phyloP scores from a whole-genome alignment of 202 grass and related monocot genomes.

The Hordeum pubiflorum region DNA sequence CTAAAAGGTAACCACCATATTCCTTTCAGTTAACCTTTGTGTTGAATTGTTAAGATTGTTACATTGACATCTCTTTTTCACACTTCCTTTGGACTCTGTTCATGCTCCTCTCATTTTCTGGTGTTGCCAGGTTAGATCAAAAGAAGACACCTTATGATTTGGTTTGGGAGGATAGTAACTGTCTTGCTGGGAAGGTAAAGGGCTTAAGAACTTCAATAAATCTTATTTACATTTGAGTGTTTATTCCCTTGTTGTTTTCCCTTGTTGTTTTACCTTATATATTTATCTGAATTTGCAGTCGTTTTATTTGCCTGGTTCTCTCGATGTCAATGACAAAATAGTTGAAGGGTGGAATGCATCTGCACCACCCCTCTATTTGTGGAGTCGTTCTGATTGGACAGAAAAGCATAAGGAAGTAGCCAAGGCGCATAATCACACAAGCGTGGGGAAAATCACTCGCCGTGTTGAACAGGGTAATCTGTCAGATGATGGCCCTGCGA shows the following conservation, averaged over 20 bases:
- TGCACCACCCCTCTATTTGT: slow-evolving; percentile 68
- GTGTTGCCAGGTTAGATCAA: slow-evolving; percentile 55
- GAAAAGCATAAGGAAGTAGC: slow-evolving; percentile 54
- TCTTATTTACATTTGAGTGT: neutral
- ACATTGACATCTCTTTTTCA: neutral
- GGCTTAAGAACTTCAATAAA: neutral
- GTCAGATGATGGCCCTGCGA: neutral
- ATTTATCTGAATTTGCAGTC: slow-evolving; percentile 41
- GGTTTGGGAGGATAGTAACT: slow-evolving; percentile 71
- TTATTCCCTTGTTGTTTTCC: neutral
- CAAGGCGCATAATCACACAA: slow-evolving; percentile 40
- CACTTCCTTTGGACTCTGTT: neutral
- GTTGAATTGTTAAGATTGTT: neutral
- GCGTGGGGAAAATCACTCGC: neutral
- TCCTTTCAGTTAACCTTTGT: slow-evolving; percentile 9
- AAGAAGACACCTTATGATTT: slow-evolving; percentile 72
- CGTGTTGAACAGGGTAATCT: slow-evolving; percentile 10
- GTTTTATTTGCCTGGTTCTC: slow-evolving; percentile 91
- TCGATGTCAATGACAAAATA: slow-evolving; percentile 59
- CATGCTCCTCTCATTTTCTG: neutral
- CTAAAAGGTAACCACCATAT: slow-evolving; percentile 56
- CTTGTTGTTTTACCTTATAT: neutral
- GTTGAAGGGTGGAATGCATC: slow-evolving; percentile 79
- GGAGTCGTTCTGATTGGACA: slow-evolving; percentile 77
- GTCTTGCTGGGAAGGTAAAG: slow-evolving; percentile 73